Evolutionary conservation across 2,329 filamentous ascomycete genomes (phyloP).

Genomic region (Penicillium capsulatum): DNA sequence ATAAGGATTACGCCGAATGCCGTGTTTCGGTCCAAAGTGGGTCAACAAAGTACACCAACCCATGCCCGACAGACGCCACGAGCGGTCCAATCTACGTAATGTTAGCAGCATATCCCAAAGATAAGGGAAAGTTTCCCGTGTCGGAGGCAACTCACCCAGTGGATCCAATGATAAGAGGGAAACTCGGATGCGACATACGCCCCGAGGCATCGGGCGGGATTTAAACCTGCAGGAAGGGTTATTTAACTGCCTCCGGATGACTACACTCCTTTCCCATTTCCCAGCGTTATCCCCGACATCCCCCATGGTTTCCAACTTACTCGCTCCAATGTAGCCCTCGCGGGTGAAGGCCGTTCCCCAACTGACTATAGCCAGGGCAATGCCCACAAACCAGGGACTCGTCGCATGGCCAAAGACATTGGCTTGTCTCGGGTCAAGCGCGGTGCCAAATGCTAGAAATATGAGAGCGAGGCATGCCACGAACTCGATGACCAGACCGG

Average conservation of each 20-base stretch:
- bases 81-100: slow-evolving; percentile 27
- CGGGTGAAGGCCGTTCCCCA: slow-evolving; percentile 40
- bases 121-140: neutral
- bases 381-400: slow-evolving; percentile 48
- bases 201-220: slow-evolving; percentile 47
- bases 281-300: neutral
- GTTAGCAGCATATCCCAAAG: slow-evolving; percentile 6
- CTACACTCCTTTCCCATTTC: neutral
- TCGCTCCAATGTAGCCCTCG: slow-evolving; percentile 43
- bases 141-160: slow-evolving; percentile 27
- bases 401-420: slow-evolving; percentile 49
- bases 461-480: slow-evolving; percentile 46
- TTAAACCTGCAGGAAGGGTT: slow-evolving; percentile 31
- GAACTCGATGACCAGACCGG: slow-evolving; percentile 49
- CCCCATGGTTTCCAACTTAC: slow-evolving; percentile 15
- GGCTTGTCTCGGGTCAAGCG: slow-evolving; percentile 51
- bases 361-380: slow-evolving; percentile 36
- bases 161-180: slow-evolving; percentile 37
- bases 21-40: slow-evolving; percentile 22
- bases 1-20: slow-evolving; percentile 13
- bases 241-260: slow-evolving; percentile 1
- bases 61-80: slow-evolving; percentile 30
- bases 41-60: slow-evolving; percentile 30
- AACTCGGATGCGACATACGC: slow-evolving; percentile 40
- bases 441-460: slow-evolving; percentile 51